A percentile compares a stretch with the other conserved stretches of the same genome.
phyloP scores from a whole-genome alignment of 768 basidiomycete genomes.

The Antrodiella citrinella region DNA sequence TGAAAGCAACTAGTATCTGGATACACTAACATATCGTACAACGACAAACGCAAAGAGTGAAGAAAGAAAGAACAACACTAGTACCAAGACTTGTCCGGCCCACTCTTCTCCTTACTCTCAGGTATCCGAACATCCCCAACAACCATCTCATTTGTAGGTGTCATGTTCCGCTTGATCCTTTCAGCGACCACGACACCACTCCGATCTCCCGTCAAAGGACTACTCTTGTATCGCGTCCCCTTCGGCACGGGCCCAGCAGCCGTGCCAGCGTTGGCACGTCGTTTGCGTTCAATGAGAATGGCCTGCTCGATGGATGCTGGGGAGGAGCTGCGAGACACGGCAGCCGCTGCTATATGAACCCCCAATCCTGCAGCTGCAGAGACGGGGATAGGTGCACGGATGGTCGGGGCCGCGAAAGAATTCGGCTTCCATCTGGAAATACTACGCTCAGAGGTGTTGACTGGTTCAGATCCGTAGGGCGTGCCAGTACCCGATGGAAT shows the following conservation, averaged over 20 bases:
- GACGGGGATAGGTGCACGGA: slow-evolving; percentile 5
- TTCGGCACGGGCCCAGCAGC: slow-evolving; percentile 25
- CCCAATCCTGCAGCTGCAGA: slow-evolving; percentile 6
- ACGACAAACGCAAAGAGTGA: no score
- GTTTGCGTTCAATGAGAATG: slow-evolving; percentile 56
- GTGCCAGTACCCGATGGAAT: neutral
- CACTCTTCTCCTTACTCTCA: slow-evolving; percentile 26
- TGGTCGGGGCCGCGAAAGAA: neutral
- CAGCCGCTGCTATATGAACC: slow-evolving; percentile 11
- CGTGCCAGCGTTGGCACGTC: slow-evolving; percentile 30
- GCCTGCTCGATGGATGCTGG: slow-evolving; percentile 66
- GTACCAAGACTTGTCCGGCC: slow-evolving; percentile 29
- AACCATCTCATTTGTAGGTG: neutral
- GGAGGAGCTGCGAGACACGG: slow-evolving; percentile 29
- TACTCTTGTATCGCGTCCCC: slow-evolving; percentile 67
- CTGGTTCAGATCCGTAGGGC: no score
- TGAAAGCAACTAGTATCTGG: no score
- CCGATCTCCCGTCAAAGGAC: slow-evolving; percentile 46
- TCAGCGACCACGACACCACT: slow-evolving; percentile 42
- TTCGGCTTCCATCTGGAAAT: neutral
- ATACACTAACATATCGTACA: no score
- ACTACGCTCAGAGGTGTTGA: neutral
- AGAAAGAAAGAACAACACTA: no score
- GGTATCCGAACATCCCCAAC: slow-evolving; percentile 23
- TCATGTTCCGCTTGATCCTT: slow-evolving; percentile 26